phyloP scores from a whole-genome alignment of 768 basidiomycete species.

The Austroboletus eburneus region DNA sequence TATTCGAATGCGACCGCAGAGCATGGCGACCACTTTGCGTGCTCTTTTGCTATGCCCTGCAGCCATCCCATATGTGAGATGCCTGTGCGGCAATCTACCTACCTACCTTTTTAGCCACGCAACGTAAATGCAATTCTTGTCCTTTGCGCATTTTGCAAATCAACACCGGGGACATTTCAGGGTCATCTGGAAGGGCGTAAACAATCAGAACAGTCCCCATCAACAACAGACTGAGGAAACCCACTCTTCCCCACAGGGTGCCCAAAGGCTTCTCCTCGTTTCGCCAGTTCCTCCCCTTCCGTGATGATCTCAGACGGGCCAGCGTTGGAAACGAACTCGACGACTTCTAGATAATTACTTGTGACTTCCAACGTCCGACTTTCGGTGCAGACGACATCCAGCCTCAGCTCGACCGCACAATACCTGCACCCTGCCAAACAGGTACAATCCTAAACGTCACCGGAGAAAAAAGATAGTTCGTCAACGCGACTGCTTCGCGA shows the following conservation, averaged over 20 bases:
- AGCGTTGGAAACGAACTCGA: constrained; percentile 38
- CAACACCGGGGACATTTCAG: constrained; percentile 62
- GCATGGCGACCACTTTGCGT: constrained; percentile 98
- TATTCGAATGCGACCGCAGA: constrained; percentile 96
- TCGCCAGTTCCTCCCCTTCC: constrained; percentile 67
- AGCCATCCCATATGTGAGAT: neutral
- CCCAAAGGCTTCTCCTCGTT: constrained; percentile 73
- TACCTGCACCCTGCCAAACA: constrained; percentile 80
- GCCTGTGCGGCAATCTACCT: neutral
- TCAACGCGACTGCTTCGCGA: constrained; percentile 1
- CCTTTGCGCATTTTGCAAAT: constrained; percentile 92
- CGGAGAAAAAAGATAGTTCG: neutral
- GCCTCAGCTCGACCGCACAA: constrained; percentile 78
- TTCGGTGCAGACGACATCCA: constrained; percentile 75
- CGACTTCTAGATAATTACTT: constrained; percentile 74
- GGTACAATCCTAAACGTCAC: constrained; percentile 74
- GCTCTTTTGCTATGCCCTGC: constrained; percentile 97
- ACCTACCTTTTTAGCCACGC: constrained; percentile 90
- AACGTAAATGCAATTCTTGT: constrained; percentile 81
- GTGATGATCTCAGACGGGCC: constrained; percentile 32
- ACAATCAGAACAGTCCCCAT: neutral
- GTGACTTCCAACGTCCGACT: constrained; percentile 80
- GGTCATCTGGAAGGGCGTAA: constrained; percentile 46
- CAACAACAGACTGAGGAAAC: constrained; percentile 21
- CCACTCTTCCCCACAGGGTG: constrained; percentile 80